Evolutionary conservation across 2,329 filamentous ascomycete species (phyloP).

Genomic region (Colletotrichum musicola): DNA sequence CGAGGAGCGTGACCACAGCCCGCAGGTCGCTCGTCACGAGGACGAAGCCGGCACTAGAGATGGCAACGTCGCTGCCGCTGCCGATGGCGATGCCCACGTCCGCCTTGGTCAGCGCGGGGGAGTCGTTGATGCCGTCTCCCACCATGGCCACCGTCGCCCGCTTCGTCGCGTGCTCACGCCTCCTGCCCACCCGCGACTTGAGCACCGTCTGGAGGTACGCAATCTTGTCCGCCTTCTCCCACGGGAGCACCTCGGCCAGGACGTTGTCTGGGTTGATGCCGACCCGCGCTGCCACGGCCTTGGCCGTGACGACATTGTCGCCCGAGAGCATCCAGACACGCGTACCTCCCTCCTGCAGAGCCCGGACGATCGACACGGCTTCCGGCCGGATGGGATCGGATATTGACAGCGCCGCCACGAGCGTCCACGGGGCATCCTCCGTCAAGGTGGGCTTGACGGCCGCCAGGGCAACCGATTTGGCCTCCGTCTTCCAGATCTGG

Average conservation of each 20-base stretch:
- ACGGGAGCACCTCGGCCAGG: constrained; percentile 87
- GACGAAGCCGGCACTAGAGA: constrained; percentile 85
- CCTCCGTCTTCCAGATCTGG: constrained; percentile 70
- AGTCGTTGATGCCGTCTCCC: constrained; percentile 91
- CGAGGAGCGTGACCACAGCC: constrained; percentile 79
- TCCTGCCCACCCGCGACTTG: constrained; percentile 48
- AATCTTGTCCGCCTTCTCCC: constrained; percentile 82
- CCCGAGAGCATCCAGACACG: constrained; percentile 94
- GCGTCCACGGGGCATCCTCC: constrained; percentile 52
- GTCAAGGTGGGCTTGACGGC: constrained; percentile 54
- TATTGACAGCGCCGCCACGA: constrained; percentile 79
- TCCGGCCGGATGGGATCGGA: constrained; percentile 86
- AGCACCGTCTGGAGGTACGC: constrained; percentile 70
- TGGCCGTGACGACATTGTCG: constrained; percentile 88
- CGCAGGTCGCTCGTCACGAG: constrained; percentile 79
- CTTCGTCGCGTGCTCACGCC: constrained; percentile 44
- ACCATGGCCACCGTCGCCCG: constrained; percentile 81
- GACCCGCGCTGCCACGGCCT: constrained; percentile 80
- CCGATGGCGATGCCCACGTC: constrained; percentile 89
- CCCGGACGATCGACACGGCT: constrained; percentile 72
- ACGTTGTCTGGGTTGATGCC: constrained; percentile 82
- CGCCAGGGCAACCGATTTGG: constrained; percentile 73
- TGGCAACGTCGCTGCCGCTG: constrained; percentile 85
- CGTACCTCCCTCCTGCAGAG: constrained; percentile 74
- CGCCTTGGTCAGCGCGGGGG: constrained; percentile 82